A percentile compares a stretch with the other conserved stretches of the same genome.
These are phyloP conservation scores for Raphidocelis subcapitata DNA, from an alignment of 139 green algal species.

Conservation along the genomic window DNA sequence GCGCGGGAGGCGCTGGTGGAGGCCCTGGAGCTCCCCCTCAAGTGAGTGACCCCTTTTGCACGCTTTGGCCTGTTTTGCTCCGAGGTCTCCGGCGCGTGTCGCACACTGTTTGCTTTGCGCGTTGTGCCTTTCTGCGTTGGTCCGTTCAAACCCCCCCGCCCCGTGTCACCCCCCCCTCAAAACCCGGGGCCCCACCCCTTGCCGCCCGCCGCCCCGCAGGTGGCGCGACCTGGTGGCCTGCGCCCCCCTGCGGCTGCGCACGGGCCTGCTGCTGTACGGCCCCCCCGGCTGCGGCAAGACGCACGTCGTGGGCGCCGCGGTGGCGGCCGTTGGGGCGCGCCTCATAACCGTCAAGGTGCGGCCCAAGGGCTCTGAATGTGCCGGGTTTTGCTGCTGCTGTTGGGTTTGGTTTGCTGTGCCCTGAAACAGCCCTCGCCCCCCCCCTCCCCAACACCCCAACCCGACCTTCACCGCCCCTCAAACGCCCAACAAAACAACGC, in stretches of 20 bases:
- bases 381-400: not conserved
- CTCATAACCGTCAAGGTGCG: conserved; percentile 56
- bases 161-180: too few relatives aligned
- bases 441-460: too few relatives aligned
- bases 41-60: conserved; percentile 31
- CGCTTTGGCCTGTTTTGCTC: conserved; percentile 14
- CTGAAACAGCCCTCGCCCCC: too few relatives aligned
- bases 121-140: too few relatives aligned
- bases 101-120: too few relatives aligned
- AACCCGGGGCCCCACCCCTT: not conserved
- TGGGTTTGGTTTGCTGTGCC: not conserved
- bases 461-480: too few relatives aligned
- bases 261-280: conserved; percentile 95
- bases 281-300: conserved; percentile 96
- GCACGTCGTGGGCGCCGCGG: conserved; percentile 80
- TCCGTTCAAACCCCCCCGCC: too few relatives aligned
- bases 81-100: too few relatives aligned
- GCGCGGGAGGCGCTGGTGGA: conserved; percentile 78
- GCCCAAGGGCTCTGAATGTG: not conserved
- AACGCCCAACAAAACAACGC: too few relatives aligned
- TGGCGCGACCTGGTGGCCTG: conserved; percentile 45
- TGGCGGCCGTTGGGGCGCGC: conserved; percentile 70
- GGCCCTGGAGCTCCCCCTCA: conserved; percentile 77
- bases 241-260: conserved; percentile 86
- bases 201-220: not conserved